phyloP scores from a whole-genome alignment of 148 eudicot species.

The Diospyros lotus region DNA sequence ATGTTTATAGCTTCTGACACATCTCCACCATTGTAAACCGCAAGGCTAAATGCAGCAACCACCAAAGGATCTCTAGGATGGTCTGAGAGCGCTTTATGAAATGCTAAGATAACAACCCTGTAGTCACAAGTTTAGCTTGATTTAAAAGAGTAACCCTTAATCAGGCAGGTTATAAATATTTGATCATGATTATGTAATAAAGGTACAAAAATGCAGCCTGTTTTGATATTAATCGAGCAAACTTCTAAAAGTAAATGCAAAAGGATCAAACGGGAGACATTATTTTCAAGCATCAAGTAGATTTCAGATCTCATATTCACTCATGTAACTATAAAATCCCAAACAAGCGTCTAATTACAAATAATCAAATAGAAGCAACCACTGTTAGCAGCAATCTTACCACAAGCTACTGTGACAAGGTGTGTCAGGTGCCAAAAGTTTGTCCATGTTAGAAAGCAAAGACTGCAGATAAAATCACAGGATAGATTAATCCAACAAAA shows the following conservation, averaged over 20 bases:
- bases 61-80: slow-evolving; percentile 67
- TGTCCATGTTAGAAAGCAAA: slow-evolving; percentile 77
- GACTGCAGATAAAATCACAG: slow-evolving; percentile 45
- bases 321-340: background rate
- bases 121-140: slow-evolving; percentile 4
- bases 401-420: slow-evolving; percentile 88
- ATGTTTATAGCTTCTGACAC: slow-evolving; percentile 60
- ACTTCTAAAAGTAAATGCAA: background rate
- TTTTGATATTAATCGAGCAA: too few species aligned
- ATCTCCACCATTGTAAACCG: slow-evolving; percentile 83
- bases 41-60: slow-evolving; percentile 70
- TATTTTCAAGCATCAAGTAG: background rate
- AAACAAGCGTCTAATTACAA: background rate
- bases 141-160: background rate
- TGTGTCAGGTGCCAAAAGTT: slow-evolving; percentile 70
- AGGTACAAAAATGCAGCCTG: too few species aligned
- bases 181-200: too few species aligned
- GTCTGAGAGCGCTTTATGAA: slow-evolving; percentile 63
- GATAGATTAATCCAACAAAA: slow-evolving; percentile 8
- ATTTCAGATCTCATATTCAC: background rate
- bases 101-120: slow-evolving; percentile 81
- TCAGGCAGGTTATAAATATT: background rate
- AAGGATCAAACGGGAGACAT: background rate
- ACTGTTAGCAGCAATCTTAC: slow-evolving; percentile 31
- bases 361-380: background rate